These are phyloP conservation scores for Rugonectria rugulosa DNA, from an alignment of 2,329 filamentous ascomycete species.

Conservation along the genomic window DNA sequence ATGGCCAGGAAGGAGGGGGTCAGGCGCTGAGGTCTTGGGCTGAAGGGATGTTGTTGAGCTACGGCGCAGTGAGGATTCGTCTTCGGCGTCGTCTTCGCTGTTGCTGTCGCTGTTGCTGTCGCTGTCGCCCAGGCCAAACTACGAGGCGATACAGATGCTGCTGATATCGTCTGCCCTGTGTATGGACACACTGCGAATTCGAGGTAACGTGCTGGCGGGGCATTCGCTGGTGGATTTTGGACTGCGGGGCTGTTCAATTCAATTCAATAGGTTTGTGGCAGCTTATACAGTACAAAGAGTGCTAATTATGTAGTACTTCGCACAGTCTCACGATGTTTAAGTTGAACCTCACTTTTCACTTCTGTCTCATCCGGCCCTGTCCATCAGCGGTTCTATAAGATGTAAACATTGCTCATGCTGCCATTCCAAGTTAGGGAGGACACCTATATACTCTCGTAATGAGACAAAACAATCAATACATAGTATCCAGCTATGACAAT, in stretches of 20 bases:
- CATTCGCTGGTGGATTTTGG: slow-evolving; percentile 36
- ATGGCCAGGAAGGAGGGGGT: slow-evolving; percentile 32
- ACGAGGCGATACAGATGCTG: slow-evolving; percentile 12
- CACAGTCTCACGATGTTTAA: slow-evolving; percentile 7
- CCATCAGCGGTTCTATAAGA: too few relatives aligned
- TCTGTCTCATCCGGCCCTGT: too few relatives aligned
- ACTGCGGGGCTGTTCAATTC: slow-evolving; percentile 38
- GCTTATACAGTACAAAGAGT: slow-evolving; percentile 22
- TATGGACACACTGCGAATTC: slow-evolving; percentile 13
- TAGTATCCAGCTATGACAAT: too few relatives aligned
- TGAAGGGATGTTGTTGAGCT: neutral
- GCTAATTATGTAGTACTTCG: neutral
- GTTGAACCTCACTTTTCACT: too few relatives aligned
- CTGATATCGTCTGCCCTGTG: slow-evolving; percentile 32
- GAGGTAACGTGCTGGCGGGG: slow-evolving; percentile 36
- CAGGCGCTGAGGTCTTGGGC: slow-evolving; percentile 3
- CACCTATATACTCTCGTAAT: too few relatives aligned
- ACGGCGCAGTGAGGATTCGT: neutral
- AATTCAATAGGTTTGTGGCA: slow-evolving; percentile 34
- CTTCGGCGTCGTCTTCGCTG: neutral
- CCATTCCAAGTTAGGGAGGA: too few relatives aligned
- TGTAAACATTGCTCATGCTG: too few relatives aligned
- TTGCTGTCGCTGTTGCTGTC: slow-evolving; percentile 1
- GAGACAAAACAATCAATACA: too few relatives aligned
- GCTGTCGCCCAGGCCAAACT: slow-evolving; percentile 9